Conservation (phyloP, 1,139 yeast species). For the Candida labiduridarum region DNA sequence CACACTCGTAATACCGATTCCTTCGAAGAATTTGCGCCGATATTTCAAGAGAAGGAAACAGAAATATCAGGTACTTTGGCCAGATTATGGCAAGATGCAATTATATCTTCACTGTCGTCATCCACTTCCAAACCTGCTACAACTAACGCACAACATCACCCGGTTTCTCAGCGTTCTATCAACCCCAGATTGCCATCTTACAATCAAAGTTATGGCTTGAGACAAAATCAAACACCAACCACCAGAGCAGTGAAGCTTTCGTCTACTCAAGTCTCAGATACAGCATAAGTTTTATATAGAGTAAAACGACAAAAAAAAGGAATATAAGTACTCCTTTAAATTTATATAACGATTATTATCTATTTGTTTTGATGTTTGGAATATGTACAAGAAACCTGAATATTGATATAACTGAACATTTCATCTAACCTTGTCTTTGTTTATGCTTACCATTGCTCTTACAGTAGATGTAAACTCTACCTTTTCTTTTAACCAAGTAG, state of each 20-base stretch:
- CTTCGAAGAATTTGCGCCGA: slow-evolving; percentile 38
- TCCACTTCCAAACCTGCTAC: slow-evolving; percentile 7
- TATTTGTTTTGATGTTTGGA: not conserved
- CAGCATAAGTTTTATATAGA: slow-evolving; percentile 5
- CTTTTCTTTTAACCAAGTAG: slow-evolving; percentile 91
- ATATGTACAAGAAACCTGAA: slow-evolving; percentile 11
- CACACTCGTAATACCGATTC: slow-evolving; percentile 22
- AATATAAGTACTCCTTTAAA: not conserved
- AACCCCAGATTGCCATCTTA: slow-evolving; percentile 31
- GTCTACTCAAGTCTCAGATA: slow-evolving; percentile 19
- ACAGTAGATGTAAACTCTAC: slow-evolving; percentile 90
- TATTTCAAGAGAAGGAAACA: slow-evolving; percentile 34
- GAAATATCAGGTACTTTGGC: slow-evolving; percentile 31
- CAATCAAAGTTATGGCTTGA: slow-evolving; percentile 16
- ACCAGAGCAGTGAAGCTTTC: slow-evolving; percentile 44
- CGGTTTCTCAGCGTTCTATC: slow-evolving; percentile 25
- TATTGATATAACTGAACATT: not conserved
- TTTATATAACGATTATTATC: not conserved
- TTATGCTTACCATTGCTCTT: slow-evolving; percentile 92
- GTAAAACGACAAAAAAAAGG: not conserved
- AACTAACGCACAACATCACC: slow-evolving; percentile 13
- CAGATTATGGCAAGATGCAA: slow-evolving; percentile 48
- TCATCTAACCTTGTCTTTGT: slow-evolving; percentile 86
- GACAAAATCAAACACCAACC: slow-evolving; percentile 34
- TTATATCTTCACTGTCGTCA: slow-evolving; percentile 22